Conservation (phyloP, 2,329 filamentous ascomycete species). For the Trichoderma atrobrunneum region DNA sequence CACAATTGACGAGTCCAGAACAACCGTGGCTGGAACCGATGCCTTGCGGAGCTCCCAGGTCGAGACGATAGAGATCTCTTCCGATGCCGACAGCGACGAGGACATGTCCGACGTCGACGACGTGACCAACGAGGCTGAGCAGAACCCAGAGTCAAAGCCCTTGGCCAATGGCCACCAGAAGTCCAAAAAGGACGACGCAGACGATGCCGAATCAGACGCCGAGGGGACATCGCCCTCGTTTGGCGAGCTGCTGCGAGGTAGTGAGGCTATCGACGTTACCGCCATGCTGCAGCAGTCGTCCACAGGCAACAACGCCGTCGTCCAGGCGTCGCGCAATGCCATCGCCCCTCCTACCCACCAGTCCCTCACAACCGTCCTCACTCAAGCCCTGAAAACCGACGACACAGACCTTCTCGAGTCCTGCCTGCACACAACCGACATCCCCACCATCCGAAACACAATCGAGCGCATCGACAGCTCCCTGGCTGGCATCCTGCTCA, state of each 20-base stretch:
- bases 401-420: constrained; percentile 87
- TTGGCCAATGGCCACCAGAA: constrained; percentile 29
- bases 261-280: constrained; percentile 73
- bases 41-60: constrained; percentile 37
- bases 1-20: constrained; percentile 57
- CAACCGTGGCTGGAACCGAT: constrained; percentile 49
- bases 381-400: constrained; percentile 89
- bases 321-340: constrained; percentile 44
- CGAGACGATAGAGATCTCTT: constrained; percentile 57
- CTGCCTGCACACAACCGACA: constrained; percentile 78
- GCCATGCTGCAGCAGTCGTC: constrained; percentile 49
- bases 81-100: constrained; percentile 50
- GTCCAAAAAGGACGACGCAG: constrained; percentile 27
- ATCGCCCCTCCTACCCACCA: constrained; percentile 66
- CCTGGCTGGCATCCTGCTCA: constrained; percentile 74
- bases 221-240: constrained; percentile 66
- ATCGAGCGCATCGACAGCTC: constrained; percentile 86
- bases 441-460: constrained; percentile 76
- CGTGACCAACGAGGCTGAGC: constrained; percentile 23
- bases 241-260: constrained; percentile 76
- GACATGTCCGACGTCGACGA: constrained; percentile 47
- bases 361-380: constrained; percentile 87
- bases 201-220: constrained; percentile 41
- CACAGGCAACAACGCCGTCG: constrained; percentile 29
- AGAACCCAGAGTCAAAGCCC: constrained; percentile 17